A percentile compares a stretch with the other conserved stretches of the same genome.
Conservation (phyloP, 345 rosid genomes). For the Eucalyptus marginata region DNA sequence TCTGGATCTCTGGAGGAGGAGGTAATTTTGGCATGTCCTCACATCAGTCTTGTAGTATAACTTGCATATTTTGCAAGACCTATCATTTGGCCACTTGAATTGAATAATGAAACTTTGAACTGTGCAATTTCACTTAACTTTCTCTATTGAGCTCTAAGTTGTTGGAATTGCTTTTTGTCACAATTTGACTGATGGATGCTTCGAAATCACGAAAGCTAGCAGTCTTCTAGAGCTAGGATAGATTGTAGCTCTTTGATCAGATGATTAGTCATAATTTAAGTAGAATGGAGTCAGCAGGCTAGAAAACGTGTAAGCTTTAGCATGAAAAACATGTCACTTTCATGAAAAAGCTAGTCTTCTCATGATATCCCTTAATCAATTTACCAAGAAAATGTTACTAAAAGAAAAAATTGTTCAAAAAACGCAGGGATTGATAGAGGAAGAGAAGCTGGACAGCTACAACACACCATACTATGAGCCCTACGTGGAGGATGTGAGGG, state of each 20-base stretch:
- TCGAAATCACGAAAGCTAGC: background rate
- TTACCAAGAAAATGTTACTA: background rate
- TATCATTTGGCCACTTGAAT: background rate
- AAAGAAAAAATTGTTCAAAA: background rate
- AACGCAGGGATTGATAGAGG: conserved; percentile 18
- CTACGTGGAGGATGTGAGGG: conserved; percentile 12
- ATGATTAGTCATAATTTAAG: background rate
- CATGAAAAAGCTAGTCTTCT: background rate
- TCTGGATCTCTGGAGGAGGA: background rate
- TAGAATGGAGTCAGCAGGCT: background rate
- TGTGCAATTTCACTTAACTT: background rate
- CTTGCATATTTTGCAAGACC: background rate
- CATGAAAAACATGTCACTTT: background rate
- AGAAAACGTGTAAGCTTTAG: background rate
- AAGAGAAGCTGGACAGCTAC: conserved; percentile 17
- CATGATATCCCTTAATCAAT: background rate
- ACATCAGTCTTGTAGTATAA: background rate
- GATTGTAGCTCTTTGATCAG: background rate
- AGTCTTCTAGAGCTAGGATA: background rate
- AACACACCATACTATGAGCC: conserved; percentile 25
- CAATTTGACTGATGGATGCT: background rate
- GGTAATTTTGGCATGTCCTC: background rate
- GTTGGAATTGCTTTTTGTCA: background rate
- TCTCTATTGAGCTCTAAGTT: background rate
- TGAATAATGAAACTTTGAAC: background rate